These are phyloP conservation scores for Primulina huaijiensis DNA, from an alignment of 257 asterid genomes.

Conservation along the genomic window DNA sequence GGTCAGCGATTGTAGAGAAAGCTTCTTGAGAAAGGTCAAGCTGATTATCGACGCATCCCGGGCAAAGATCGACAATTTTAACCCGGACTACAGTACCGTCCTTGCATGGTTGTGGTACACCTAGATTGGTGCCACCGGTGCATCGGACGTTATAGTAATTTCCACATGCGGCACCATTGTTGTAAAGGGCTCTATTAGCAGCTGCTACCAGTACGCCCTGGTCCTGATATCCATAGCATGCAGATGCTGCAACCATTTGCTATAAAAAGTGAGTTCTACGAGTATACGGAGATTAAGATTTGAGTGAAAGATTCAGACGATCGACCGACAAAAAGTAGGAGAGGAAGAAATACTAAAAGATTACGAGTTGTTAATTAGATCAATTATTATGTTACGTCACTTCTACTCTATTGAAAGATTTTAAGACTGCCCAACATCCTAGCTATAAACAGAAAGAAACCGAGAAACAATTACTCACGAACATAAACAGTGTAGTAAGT, in stretches of 20 bases:
- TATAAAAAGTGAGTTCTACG: not conserved
- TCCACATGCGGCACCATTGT: constrained; percentile 35
- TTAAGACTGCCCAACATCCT: too few relatives aligned
- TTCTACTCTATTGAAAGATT: too few relatives aligned
- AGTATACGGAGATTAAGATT: not conserved
- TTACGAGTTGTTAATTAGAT: too few relatives aligned
- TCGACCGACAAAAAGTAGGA: too few relatives aligned
- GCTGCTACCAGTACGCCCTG: constrained; percentile 41
- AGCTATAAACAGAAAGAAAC: not conserved
- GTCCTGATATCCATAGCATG: constrained; percentile 31
- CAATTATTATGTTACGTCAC: too few relatives aligned
- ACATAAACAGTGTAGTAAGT: constrained; percentile 7
- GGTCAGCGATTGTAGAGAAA: constrained; percentile 33
- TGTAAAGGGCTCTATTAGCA: constrained; percentile 30
- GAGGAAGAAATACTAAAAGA: too few relatives aligned
- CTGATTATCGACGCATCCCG: constrained; percentile 26
- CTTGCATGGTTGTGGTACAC: constrained; percentile 33
- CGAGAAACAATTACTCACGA: constrained; percentile 1
- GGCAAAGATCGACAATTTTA: constrained; percentile 37
- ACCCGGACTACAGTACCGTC: constrained; percentile 19
- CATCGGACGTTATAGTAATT: constrained; percentile 27
- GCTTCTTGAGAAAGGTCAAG: constrained; percentile 43
- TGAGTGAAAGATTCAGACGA: too few relatives aligned
- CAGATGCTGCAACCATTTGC: constrained; percentile 26
- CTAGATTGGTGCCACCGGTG: constrained; percentile 29